Conservation (phyloP, 2,329 filamentous ascomycete species). For the Mariannaea elegans region DNA sequence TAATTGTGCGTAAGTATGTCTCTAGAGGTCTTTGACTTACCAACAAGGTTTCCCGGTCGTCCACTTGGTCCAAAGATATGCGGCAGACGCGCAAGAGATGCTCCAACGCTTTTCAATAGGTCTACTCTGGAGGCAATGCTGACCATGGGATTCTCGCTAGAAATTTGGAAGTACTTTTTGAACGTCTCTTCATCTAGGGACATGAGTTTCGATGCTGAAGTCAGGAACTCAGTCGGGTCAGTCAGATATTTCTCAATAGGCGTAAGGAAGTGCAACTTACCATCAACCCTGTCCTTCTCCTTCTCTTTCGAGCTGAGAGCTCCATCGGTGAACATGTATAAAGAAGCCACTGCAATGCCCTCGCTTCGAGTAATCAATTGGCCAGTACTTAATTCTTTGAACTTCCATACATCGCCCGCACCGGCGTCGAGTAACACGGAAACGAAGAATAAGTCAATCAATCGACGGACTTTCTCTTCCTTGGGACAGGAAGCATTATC, state of each 20-base stretch:
- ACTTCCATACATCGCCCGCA: constrained; percentile 59
- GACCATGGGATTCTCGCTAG: constrained; percentile 53
- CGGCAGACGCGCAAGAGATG: constrained; percentile 48
- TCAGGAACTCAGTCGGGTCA: too few species aligned
- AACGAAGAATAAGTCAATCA: constrained; percentile 69
- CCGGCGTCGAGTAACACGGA: constrained; percentile 66
- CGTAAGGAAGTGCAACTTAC: constrained; percentile 28
- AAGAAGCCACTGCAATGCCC: constrained; percentile 59
- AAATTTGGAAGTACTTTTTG: constrained; percentile 53
- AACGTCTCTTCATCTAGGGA: constrained; percentile 46
- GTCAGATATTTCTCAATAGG: too few species aligned
- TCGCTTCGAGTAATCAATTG: constrained; percentile 54
- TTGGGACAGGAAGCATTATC: constrained; percentile 45
- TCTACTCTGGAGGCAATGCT: constrained; percentile 53
- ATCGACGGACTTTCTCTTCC: constrained; percentile 56
- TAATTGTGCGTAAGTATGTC: fast-evolving
- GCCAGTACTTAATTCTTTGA: constrained; percentile 48
- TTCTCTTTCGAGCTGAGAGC: constrained; percentile 43
- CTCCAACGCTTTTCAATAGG: constrained; percentile 52
- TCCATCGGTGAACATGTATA: constrained; percentile 58
- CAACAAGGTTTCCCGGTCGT: constrained; percentile 57
- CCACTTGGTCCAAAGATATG: constrained; percentile 53
- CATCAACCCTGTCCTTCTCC: constrained; percentile 43
- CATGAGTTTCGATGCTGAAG: constrained; percentile 46
- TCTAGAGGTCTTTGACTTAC: too few species aligned